These are phyloP conservation scores for Isatis tinctoria DNA, from an alignment of 345 rosid species.

Conservation along the genomic window DNA sequence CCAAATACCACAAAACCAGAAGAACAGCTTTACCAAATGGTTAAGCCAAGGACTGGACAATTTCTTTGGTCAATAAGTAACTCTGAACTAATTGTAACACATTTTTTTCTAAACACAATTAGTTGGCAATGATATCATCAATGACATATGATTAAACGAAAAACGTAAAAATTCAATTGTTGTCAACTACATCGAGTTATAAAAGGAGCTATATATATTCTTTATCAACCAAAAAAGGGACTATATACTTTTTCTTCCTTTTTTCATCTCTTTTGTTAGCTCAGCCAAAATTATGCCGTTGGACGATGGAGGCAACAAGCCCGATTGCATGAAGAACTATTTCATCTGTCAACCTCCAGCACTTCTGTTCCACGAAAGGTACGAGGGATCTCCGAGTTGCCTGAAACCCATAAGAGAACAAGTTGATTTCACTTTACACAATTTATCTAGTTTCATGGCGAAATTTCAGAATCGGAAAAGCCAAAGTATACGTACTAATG, in stretches of 20 bases:
- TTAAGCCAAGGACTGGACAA: neutral
- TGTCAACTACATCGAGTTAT: neutral
- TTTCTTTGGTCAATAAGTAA: neutral
- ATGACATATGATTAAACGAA: neutral
- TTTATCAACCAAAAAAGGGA: neutral
- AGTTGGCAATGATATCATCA: neutral
- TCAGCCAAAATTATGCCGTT: neutral
- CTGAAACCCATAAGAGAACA: conserved; percentile 42
- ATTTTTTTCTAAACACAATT: conserved; percentile 6
- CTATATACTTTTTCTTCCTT: neutral
- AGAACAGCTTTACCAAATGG: neutral
- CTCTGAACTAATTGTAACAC: neutral
- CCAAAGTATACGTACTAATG: neutral
- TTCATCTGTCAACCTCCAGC: conserved; percentile 44
- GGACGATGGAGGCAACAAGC: conserved; percentile 8
- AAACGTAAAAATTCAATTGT: neutral
- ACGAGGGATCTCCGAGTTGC: conserved; percentile 92
- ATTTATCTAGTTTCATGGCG: neutral
- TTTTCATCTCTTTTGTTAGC: neutral
- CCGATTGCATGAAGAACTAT: neutral
- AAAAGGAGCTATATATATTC: neutral
- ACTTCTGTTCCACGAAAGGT: conserved; percentile 87
- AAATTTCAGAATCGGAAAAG: neutral
- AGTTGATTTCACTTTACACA: conserved; percentile 2
- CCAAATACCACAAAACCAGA: neutral